Conservation (phyloP, 2,329 filamentous ascomycete species). For the Phialophora tarda region DNA sequence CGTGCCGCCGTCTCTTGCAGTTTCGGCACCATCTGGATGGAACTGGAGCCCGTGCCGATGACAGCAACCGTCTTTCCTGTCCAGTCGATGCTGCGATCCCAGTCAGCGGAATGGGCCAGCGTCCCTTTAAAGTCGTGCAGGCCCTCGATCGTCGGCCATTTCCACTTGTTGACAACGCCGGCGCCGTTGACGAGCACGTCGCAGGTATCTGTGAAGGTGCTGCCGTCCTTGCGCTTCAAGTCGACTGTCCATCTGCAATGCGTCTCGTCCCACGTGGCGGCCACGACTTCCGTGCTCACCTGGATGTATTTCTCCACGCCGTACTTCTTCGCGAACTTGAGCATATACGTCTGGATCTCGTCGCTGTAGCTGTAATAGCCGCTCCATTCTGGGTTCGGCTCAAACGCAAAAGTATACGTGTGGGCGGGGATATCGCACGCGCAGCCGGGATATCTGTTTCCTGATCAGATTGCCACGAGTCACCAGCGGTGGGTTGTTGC, state of each 20-base stretch:
- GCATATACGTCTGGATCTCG: slow-evolving; percentile 43
- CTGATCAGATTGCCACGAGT: not conserved
- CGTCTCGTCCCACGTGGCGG: slow-evolving; percentile 26
- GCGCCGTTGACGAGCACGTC: slow-evolving; percentile 34
- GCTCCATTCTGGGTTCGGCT: slow-evolving; percentile 39
- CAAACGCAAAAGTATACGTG: slow-evolving; percentile 35
- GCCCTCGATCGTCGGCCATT: slow-evolving; percentile 50
- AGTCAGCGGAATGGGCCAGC: slow-evolving; percentile 45
- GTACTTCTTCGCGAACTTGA: slow-evolving; percentile 38
- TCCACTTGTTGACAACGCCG: slow-evolving; percentile 39
- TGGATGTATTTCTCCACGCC: slow-evolving; percentile 27
- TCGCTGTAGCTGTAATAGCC: slow-evolving; percentile 39
- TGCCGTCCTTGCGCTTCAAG: slow-evolving; percentile 31
- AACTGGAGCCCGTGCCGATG: slow-evolving; percentile 27
- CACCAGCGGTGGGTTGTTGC: not conserved
- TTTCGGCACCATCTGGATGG: slow-evolving; percentile 44
- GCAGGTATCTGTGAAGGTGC: slow-evolving; percentile 31
- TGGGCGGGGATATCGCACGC: slow-evolving; percentile 46
- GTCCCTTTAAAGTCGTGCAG: slow-evolving; percentile 46
- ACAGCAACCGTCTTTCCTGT: slow-evolving; percentile 33
- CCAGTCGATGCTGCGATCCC: slow-evolving; percentile 43
- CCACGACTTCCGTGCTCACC: slow-evolving; percentile 26
- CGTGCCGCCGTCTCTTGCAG: slow-evolving; percentile 42
- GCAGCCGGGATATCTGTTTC: slow-evolving; percentile 26
- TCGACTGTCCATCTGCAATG: slow-evolving; percentile 24